Percentiles rank a stretch among this genome's conserved stretches.
These are phyloP conservation scores for Nicotiana tabacum DNA, from an alignment of 257 asterid species.

Conservation along the genomic window DNA sequence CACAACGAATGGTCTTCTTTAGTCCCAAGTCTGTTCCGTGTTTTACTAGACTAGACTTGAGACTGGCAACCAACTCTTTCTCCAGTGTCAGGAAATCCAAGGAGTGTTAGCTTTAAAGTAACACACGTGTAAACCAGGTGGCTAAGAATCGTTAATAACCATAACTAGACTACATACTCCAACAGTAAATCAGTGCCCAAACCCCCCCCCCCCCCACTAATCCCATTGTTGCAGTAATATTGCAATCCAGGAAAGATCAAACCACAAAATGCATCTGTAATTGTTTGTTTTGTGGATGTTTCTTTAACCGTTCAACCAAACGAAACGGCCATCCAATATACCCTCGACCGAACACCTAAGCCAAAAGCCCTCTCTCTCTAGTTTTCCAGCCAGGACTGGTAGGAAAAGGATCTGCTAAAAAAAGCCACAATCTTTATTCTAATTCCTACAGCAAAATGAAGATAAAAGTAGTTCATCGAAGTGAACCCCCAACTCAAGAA, in stretches of 20 bases:
- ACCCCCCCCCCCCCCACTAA: too few relatives aligned
- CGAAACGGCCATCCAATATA: not conserved
- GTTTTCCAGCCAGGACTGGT: not conserved
- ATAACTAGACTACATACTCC: not conserved
- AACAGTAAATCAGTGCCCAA: not conserved
- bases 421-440: not conserved
- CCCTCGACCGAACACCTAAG: not conserved
- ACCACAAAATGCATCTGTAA: conserved; percentile 8
- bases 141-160: not conserved
- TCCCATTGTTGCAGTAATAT: not conserved
- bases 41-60: not conserved
- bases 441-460: conserved; percentile 31
- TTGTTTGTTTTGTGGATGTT: not conserved
- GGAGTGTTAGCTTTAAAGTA: not conserved
- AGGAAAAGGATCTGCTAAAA: conserved; percentile 2
- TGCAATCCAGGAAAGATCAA: not conserved
- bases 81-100: not conserved
- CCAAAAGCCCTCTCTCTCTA: not conserved
- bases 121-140: conserved; percentile 8
- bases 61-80: not conserved
- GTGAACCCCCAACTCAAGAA: conserved; percentile 48
- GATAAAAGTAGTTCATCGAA: conserved; percentile 54
- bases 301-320: not conserved
- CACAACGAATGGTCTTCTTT: not conserved
- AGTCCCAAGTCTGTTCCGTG: not conserved